phyloP scores from a whole-genome alignment of 805 yeast species.

The Suhomyces pyralidae region DNA sequence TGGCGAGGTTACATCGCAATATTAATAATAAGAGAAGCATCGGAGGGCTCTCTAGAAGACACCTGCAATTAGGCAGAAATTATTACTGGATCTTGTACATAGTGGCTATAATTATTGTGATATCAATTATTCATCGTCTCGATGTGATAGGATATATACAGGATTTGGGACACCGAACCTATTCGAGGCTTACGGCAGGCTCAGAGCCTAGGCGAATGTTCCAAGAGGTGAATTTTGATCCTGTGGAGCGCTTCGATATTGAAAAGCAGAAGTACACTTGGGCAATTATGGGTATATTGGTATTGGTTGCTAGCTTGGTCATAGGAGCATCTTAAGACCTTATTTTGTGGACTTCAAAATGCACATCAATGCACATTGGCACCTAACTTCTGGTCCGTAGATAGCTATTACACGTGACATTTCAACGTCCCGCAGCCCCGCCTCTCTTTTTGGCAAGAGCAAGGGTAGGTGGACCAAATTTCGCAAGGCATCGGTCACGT shows the following conservation, averaged over 20 bases:
- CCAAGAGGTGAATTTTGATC: slow-evolving; percentile 22
- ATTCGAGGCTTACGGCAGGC: not conserved
- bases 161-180: not conserved
- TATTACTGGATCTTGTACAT: not conserved
- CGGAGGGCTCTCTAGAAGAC: not conserved
- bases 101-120: not conserved
- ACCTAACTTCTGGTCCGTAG: not conserved
- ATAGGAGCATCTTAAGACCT: not conserved
- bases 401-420: not conserved
- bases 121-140: not conserved
- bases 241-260: slow-evolving; percentile 27
- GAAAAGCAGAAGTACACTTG: slow-evolving; percentile 21
- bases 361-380: not conserved
- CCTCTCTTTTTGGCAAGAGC: not conserved
- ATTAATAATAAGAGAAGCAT: not conserved
- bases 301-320: not conserved
- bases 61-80: not conserved
- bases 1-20: not conserved
- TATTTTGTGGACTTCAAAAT: not conserved
- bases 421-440: not conserved
- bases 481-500: not conserved
- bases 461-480: not conserved
- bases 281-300: slow-evolving; percentile 7
- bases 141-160: not conserved
- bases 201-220: slow-evolving; percentile 11